Conservation (phyloP, 768 basidiomycete species). For the Tylopilus rubrobrunneus region DNA sequence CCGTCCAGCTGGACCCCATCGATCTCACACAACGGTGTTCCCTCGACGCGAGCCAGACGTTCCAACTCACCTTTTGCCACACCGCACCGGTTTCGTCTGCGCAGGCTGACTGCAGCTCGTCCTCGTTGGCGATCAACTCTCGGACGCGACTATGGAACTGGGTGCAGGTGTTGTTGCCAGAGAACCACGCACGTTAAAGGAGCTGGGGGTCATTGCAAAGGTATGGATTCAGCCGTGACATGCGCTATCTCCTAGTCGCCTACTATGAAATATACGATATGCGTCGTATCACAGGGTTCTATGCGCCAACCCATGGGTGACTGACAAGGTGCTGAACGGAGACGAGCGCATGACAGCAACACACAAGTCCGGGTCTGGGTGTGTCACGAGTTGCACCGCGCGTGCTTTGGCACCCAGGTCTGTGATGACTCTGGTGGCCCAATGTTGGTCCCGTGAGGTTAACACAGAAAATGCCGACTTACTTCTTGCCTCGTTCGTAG, state of each 20-base stretch:
- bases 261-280: too few species aligned
- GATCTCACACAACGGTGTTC: too few species aligned
- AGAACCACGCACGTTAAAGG: too few species aligned
- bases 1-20: too few species aligned
- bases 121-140: too few species aligned
- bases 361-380: constrained; percentile 82
- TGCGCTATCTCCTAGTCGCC: too few species aligned
- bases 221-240: too few species aligned
- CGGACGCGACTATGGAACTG: constrained; percentile 31
- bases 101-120: too few species aligned
- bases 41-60: constrained; percentile 48
- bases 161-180: too few species aligned
- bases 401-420: constrained; percentile 83
- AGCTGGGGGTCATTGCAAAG: too few species aligned
- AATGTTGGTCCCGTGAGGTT: background rate
- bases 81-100: too few species aligned
- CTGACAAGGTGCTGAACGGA: constrained; percentile 90
- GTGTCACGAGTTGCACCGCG: constrained; percentile 89
- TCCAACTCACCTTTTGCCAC: constrained; percentile 65
- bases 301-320: constrained; percentile 69
- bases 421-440: constrained; percentile 52
- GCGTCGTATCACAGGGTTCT: too few species aligned
- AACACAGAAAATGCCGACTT: constrained; percentile 20
- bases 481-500: constrained; percentile 92
- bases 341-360: constrained; percentile 94